Base-by-base conservation (phyloP, 176 grass and related monocot genomes). In the Phoenix dactylifera region DNA sequence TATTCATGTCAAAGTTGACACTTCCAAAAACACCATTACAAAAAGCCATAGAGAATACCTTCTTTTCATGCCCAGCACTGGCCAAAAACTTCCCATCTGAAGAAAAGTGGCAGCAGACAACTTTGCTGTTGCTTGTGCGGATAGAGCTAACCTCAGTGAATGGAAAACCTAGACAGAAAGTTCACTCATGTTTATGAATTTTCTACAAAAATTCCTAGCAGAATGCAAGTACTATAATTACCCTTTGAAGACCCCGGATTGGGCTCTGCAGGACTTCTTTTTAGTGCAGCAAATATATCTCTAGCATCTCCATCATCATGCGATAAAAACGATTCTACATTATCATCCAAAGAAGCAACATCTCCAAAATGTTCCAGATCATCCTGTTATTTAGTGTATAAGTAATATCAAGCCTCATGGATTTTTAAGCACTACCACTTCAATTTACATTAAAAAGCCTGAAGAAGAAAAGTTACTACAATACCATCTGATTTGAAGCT, bases 401-500 rank as follows among this genome's bases (percentile, higher is more conserved):
- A 52, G 24, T 49, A 4, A 32, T 52, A 26, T 78, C 75, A 50
- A 54, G 49, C 26, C 24, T 5, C 35, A 44, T 44, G 10, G 35
- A 44, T 3, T 44, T 44, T 44, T 14, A 1, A 12, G 35, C 35
- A 44, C 7, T 0, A 44, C 35, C 35, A 44, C 35, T 44, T 9
- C 10, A 14, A 14, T 44, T 44, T 9, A 44, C 35, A 18, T 26
- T 52, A 7, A 23, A 52, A 51, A 26, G 15, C 22, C 15, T 16
- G 23, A 59, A 59, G 16, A 59, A 26, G 23, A 52, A 28, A 25
- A n/a, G 51, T 25, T 28, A 52, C 24, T 25, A 51, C 9, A 16
- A 15, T 68, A 97, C 94, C 82, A 98, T 91, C 79, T 98, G 94
- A 82, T 88, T 98, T 85, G 94, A 98, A 77, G 92, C 91, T 57